A percentile compares a stretch with the other conserved stretches of the same genome.
Evolutionary conservation across 768 basidiomycete species (phyloP).

Genomic region (Leccinum imitatum): DNA sequence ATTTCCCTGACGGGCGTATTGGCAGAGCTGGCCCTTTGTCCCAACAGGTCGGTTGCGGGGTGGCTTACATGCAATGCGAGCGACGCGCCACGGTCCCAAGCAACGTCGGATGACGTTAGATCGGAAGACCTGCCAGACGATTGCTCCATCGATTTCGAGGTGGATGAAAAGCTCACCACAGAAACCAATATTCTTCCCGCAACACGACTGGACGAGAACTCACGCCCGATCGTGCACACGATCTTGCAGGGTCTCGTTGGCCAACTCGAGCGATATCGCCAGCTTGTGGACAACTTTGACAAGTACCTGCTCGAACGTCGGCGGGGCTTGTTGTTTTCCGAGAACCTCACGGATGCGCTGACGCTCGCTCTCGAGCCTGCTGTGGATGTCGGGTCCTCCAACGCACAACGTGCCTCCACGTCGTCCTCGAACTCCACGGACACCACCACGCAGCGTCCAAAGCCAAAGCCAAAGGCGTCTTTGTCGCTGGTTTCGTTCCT

Average conservation of each 20-base stretch:
- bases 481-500: conserved; percentile 76
- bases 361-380: conserved; percentile 67
- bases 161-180: conserved; percentile 63
- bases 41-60: conserved; percentile 80
- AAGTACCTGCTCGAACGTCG: conserved; percentile 80
- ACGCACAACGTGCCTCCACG: conserved; percentile 20
- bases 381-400: conserved; percentile 38
- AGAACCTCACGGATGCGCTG: conserved; percentile 89
- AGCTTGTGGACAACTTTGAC: conserved; percentile 77
- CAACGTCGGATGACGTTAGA: conserved; percentile 9
- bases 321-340: conserved; percentile 86
- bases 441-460: conserved; percentile 39
- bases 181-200: conserved; percentile 63
- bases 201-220: conserved; percentile 64
- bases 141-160: conserved; percentile 72
- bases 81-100: conserved; percentile 33
- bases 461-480: conserved; percentile 51
- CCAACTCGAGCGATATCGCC: conserved; percentile 80
- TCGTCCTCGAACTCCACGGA: conserved; percentile 31
- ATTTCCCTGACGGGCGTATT: conserved; percentile 84
- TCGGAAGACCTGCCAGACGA: conserved; percentile 66
- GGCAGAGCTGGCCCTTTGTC: conserved; percentile 79
- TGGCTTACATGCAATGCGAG: conserved; percentile 76
- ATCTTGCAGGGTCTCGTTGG: conserved; percentile 78
- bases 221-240: conserved; percentile 77